phyloP scores from a whole-genome alignment of 2,329 filamentous ascomycete genomes.

The Metarhizium anisopliae region DNA sequence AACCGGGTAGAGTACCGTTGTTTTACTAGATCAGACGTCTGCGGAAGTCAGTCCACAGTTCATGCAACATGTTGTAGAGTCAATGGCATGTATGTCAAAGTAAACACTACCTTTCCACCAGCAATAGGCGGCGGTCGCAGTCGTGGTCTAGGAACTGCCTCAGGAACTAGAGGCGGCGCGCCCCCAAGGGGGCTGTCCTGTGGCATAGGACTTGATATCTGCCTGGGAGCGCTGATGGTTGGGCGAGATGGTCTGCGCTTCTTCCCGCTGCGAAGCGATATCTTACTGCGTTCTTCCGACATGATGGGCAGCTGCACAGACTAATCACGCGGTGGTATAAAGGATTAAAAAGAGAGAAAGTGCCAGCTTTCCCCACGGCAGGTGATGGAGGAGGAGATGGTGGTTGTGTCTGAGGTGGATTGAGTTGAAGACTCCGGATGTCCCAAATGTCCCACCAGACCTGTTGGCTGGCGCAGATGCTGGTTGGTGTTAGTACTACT shows the following conservation, averaged over 20 bases:
- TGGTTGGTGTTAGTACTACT: no score
- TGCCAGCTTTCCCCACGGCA: not conserved
- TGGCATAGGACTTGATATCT: constrained; percentile 53
- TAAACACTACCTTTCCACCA: constrained; percentile 43
- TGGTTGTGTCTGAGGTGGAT: not conserved
- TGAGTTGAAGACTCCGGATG: no score
- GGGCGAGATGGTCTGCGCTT: constrained; percentile 43
- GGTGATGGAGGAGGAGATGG: not conserved
- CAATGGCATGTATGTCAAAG: constrained; percentile 7
- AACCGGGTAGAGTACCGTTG: constrained; percentile 90
- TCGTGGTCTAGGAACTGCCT: constrained; percentile 28
- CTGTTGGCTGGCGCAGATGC: no score
- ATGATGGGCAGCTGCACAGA: constrained; percentile 26
- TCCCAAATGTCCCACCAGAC: no score
- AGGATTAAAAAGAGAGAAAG: not conserved
- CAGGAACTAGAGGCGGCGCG: constrained; percentile 13
- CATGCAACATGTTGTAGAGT: not conserved
- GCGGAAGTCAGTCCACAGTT: constrained; percentile 15
- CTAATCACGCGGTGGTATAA: not conserved
- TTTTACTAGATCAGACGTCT: constrained; percentile 81
- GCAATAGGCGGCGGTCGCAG: constrained; percentile 39
- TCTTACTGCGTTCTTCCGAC: constrained; percentile 54
- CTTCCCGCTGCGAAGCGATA: constrained; percentile 51
- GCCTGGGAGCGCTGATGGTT: constrained; percentile 51
- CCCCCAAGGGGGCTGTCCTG: constrained; percentile 34